Base-by-base conservation (phyloP, 441 rosid genomes). In the Corymbia citriodora region DNA sequence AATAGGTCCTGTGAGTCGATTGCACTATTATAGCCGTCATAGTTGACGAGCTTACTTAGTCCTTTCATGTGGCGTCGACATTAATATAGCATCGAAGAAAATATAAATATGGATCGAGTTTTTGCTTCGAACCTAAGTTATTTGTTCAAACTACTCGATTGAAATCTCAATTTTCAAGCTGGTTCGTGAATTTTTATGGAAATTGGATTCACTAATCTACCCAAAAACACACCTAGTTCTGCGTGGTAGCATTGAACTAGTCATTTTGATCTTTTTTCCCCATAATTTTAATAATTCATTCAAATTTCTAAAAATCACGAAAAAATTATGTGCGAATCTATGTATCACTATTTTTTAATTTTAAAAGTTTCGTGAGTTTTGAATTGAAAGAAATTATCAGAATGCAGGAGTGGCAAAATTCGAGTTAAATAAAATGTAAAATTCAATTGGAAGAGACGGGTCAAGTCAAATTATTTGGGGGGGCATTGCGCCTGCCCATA, bases 31-130 rank as follows among this genome's bases (percentile, higher is more conserved):
- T 6, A 17, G 1, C 25, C 85, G 23, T 1, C 17, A 12, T 40
- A 40, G 9, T 74, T 5, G 10, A 74, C 40, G 14, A 74, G 6
- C 9, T 17, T 55, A 18, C 17, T 7, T 8, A 17, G 21, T 55
- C 9, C 3, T 7, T 55, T 55, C 18, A 8, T 7, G 9, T 0
- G 40, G 40, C 1, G 7, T 68, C 7, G 7, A 40, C 29, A 40
- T 40, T 40, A 40, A 23, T 68, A 68, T 65, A 31, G 5, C 9
- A 31, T 40, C 8, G 23, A 40, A 74, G 45, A 11, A 74, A 40
- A 74, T 13, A 40, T 23, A 40, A 40, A 40, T 12, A 23, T 40
- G n/a, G 52, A 74, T 45, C 10, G 3, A 74, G 29, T 11, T 74
- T 3, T 74, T 40, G 29, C n/a, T 40, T 40, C 52, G 25, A 40